Conservation (phyloP, 2,329 filamentous ascomycete genomes). For the Epichloe typhina region DNA sequence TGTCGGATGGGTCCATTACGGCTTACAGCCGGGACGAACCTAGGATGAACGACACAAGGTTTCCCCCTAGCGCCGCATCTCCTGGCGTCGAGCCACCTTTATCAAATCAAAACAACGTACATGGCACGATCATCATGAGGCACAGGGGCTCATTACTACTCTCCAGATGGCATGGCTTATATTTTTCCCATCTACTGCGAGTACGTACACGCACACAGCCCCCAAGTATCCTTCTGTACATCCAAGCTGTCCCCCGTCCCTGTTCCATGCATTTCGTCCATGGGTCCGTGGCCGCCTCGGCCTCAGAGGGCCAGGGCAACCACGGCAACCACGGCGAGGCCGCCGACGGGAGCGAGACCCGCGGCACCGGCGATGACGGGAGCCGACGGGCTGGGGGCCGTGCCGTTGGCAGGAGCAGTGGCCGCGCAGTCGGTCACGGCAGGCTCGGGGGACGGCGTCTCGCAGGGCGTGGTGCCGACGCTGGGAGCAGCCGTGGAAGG, state of each 20-base stretch:
- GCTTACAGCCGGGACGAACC: too few species aligned
- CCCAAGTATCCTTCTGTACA: background rate
- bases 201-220: conserved; percentile 6
- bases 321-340: conserved; percentile 19
- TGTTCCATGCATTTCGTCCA: too few species aligned
- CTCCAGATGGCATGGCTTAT: conserved; percentile 11
- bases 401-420: conserved; percentile 8
- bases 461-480: background rate
- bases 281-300: background rate
- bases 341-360: conserved; percentile 18
- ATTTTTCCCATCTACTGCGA: conserved; percentile 2
- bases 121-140: background rate
- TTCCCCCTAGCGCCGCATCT: too few species aligned
- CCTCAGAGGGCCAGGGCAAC: conserved; percentile 25
- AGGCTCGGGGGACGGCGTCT: conserved; percentile 5
- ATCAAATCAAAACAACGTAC: too few species aligned
- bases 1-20: too few species aligned
- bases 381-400: conserved; percentile 5
- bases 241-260: background rate
- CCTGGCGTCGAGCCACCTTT: too few species aligned
- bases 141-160: conserved; percentile 9
- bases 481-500: background rate
- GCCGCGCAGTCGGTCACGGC: conserved; percentile 4
- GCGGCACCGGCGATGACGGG: conserved; percentile 18
- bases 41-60: too few species aligned